phyloP scores from a whole-genome alignment of 2,329 filamentous ascomycete genomes.

The Metarhizium humberi region DNA sequence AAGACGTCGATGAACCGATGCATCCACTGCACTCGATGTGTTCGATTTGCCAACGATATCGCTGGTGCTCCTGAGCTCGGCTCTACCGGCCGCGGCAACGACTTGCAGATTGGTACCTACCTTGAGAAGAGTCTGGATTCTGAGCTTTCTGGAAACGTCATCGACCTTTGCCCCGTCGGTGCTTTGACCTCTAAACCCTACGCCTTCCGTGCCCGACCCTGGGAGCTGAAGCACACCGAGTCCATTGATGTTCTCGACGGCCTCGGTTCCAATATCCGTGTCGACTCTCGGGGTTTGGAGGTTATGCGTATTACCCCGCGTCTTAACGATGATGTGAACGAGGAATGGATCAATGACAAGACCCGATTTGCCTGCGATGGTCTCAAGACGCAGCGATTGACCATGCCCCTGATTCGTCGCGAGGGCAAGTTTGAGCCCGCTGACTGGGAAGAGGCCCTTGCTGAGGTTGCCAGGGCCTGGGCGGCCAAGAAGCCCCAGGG shows the following conservation, averaged over 20 bases:
- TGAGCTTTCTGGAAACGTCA: slow-evolving; percentile 93
- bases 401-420: slow-evolving; percentile 79
- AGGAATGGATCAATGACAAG: slow-evolving; percentile 99
- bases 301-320: slow-evolving; percentile 92
- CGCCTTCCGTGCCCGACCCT: slow-evolving; percentile 90
- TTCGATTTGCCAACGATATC: slow-evolving; percentile 96
- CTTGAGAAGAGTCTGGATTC: slow-evolving; percentile 89
- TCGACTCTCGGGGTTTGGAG: slow-evolving; percentile 87
- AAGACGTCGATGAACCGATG: slow-evolving; percentile 99
- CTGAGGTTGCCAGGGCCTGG: slow-evolving; percentile 75
- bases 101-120: slow-evolving; percentile 97
- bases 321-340: slow-evolving; percentile 95
- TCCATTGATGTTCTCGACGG: slow-evolving; percentile 91
- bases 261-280: slow-evolving; percentile 86
- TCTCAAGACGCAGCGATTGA: slow-evolving; percentile 89
- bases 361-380: slow-evolving; percentile 93
- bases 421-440: slow-evolving; percentile 87
- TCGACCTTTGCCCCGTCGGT: slow-evolving; percentile 95
- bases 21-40: slow-evolving; percentile 96
- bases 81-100: slow-evolving; percentile 89
- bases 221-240: slow-evolving; percentile 95
- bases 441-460: slow-evolving; percentile 91
- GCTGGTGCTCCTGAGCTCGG: slow-evolving; percentile 93
- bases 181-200: slow-evolving; percentile 96
- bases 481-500: slow-evolving; percentile 71